Evolutionary conservation across 108 stramenopile genomes (phyloP), one percentile per base, ranked within the genome.

Genomic region (Stephanodiscus triporus): DNA sequence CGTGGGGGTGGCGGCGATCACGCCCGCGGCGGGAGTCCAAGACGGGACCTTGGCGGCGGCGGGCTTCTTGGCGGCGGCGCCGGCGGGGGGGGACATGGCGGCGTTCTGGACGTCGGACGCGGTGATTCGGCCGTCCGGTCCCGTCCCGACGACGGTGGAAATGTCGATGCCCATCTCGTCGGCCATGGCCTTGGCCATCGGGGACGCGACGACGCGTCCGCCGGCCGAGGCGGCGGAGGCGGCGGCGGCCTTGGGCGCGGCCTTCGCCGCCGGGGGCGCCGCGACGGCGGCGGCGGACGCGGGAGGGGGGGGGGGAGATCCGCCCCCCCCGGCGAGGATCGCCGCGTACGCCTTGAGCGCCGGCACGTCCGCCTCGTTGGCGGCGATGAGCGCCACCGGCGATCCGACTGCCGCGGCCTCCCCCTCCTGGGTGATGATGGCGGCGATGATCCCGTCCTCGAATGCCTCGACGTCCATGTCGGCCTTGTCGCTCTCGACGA

Each of bases 381-480:
- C 91, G 30, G 93, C 95, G 78, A 98, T 89, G 20, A 97, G 72
- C 4, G 96, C 97, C 47, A 97, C 94, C 26, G 98, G 92, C 8
- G 92, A 80, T 24, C 98, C 98, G 10, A 98, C 98, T 43, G 83
- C 62, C 5, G 96, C 91, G 66, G 68, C 87, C 63, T 96, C 95
- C 17, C 98, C 98, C 69, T 98, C 98, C 16, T 64, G 82, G 1
- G 94, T 95, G 30, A 97, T 80, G 37, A 98, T 97, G 29, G 96
- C 95, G 13, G 97, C 96, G 62, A 98, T 71, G 88, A 88, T 96
- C 16, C 98, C 98, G 78, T 96, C 96, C 53, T 96, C 95, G 58
- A 97, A 98, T 3, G 97, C 92, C 68, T 98, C 98, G 8, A 97
- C 95, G 73, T 98, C 98, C 98, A 98, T 98, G 73, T 98, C 98